These are phyloP conservation scores for Oryza brachyantha DNA, from an alignment of 176 grass and related monocot species.

Conservation along the genomic window DNA sequence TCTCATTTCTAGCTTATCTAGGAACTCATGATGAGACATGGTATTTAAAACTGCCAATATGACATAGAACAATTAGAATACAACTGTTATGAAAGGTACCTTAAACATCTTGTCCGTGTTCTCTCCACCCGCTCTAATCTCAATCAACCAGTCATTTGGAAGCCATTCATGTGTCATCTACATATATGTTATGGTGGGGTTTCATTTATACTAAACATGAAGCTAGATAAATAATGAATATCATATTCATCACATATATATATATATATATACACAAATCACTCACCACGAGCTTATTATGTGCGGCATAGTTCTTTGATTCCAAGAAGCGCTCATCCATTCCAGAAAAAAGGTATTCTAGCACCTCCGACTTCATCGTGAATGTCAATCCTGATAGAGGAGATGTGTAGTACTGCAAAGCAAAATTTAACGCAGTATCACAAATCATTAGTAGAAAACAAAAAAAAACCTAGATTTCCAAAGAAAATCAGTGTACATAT, in stretches of 20 bases:
- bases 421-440: not conserved
- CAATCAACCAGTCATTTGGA: slow-evolving; percentile 43
- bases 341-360: slow-evolving; percentile 35
- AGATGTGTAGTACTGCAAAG: slow-evolving; percentile 39
- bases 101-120: slow-evolving; percentile 47
- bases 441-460: not conserved
- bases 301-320: not conserved
- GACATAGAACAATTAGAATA: not conserved
- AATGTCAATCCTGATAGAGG: slow-evolving; percentile 30
- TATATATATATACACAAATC: not conserved
- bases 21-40: not conserved
- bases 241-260: too few species aligned
- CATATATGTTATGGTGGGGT: not conserved
- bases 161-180: slow-evolving; percentile 30
- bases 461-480: too few species aligned
- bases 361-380: slow-evolving; percentile 17
- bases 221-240: not conserved
- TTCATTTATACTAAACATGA: not conserved
- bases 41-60: not conserved
- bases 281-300: slow-evolving; percentile 9
- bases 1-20: not conserved
- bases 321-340: slow-evolving; percentile 23
- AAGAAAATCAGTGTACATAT: not conserved
- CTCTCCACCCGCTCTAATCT: slow-evolving; percentile 38
- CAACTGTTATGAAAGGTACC: not conserved